Conservation (phyloP, 2,329 filamentous ascomycete species). For the Hypomyces perniciosus region DNA sequence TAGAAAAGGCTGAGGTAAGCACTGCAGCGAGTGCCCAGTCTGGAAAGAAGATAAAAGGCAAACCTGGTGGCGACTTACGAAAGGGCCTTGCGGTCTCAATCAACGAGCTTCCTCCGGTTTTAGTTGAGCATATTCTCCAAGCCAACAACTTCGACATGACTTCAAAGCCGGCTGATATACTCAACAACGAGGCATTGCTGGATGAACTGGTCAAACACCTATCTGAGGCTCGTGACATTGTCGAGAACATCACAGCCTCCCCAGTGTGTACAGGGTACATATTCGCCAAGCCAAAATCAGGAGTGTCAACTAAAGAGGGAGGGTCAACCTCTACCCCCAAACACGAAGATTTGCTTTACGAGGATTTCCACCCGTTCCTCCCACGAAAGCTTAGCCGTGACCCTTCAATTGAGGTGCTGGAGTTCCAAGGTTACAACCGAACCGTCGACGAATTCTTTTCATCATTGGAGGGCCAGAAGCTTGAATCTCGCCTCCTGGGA, state of each 20-base stretch:
- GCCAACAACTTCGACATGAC: conserved; percentile 63
- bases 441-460: conserved; percentile 97
- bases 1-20: conserved; percentile 50
- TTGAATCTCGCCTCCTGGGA: conserved; percentile 77
- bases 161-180: conserved; percentile 60
- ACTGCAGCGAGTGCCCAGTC: conserved; percentile 20
- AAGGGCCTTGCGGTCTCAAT: conserved; percentile 79
- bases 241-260: conserved; percentile 61
- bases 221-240: conserved; percentile 61
- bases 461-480: conserved; percentile 86
- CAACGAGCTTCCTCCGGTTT: conserved; percentile 78
- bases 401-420: conserved; percentile 59
- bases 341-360: conserved; percentile 61
- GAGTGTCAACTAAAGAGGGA: conserved; percentile 14
- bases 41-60: conserved; percentile 64
- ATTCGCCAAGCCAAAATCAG: conserved; percentile 59
- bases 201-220: conserved; percentile 63
- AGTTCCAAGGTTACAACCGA: conserved; percentile 81
- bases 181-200: conserved; percentile 59
- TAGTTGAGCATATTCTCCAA: conserved; percentile 80
- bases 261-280: conserved; percentile 76
- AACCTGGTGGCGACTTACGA: conserved; percentile 67
- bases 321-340: conserved; percentile 32
- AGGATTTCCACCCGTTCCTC: conserved; percentile 92
- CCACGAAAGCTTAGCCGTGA: conserved; percentile 73